These are phyloP conservation scores for Spathaspora hagerdaliae DNA, from an alignment of 805 yeast species.

Conservation along the genomic window DNA sequence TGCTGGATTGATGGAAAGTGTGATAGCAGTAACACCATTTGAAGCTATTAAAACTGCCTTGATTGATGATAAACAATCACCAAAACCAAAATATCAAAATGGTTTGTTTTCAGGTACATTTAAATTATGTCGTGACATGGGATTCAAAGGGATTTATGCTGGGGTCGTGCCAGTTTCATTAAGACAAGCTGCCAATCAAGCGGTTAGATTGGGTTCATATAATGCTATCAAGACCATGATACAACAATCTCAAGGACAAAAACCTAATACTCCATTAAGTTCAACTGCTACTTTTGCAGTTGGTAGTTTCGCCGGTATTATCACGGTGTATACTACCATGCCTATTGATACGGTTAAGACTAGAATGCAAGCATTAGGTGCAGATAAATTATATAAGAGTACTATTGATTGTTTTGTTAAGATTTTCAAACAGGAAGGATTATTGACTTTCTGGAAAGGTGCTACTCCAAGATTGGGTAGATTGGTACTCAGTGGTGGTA, in stretches of 20 bases:
- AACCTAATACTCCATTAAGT: slow-evolving; percentile 70
- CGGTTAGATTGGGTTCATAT: slow-evolving; percentile 91
- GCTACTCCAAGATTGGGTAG: slow-evolving; percentile 96
- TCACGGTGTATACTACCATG: slow-evolving; percentile 91
- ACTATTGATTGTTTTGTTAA: slow-evolving; percentile 79
- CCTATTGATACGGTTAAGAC: slow-evolving; percentile 95
- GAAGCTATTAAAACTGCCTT: slow-evolving; percentile 95
- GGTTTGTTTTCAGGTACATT: slow-evolving; percentile 61
- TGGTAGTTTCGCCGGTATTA: slow-evolving; percentile 86
- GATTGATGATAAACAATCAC: slow-evolving; percentile 84
- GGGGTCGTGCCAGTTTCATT: slow-evolving; percentile 90
- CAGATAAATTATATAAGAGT: slow-evolving; percentile 63
- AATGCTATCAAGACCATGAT: slow-evolving; percentile 78
- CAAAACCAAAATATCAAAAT: slow-evolving; percentile 71
- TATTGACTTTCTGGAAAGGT: slow-evolving; percentile 93
- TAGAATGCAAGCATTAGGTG: slow-evolving; percentile 91
- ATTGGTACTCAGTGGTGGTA: slow-evolving; percentile 90
- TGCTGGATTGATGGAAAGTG: slow-evolving; percentile 90
- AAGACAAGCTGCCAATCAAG: slow-evolving; percentile 94
- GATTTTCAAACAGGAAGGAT: slow-evolving; percentile 83
- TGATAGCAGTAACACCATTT: slow-evolving; percentile 93
- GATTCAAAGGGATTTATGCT: slow-evolving; percentile 78
- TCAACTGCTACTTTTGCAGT: slow-evolving; percentile 78
- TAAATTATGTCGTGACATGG: slow-evolving; percentile 68
- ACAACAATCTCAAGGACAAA: slow-evolving; percentile 64